These are phyloP conservation scores for Periglandula ipomoeae DNA, from an alignment of 2,329 filamentous ascomycete species.

Conservation along the genomic window DNA sequence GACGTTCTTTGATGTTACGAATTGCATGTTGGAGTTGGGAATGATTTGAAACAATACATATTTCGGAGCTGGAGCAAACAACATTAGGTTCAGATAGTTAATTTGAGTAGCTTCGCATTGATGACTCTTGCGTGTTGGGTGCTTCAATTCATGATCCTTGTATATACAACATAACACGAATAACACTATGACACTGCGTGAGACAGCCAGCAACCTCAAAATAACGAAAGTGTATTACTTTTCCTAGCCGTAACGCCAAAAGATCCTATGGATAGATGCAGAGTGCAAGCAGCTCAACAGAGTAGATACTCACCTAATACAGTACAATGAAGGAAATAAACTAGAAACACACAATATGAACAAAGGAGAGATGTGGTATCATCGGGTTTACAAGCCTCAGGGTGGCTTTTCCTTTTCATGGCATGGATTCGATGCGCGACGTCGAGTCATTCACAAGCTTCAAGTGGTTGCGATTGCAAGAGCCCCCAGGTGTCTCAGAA, in stretches of 20 bases:
- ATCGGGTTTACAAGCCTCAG: not conserved
- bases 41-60: not conserved
- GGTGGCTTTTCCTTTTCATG: not conserved
- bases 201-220: not conserved
- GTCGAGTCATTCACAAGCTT: slow-evolving; percentile 14
- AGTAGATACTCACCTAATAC: slow-evolving; percentile 8
- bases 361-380: not conserved
- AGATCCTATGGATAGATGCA: slow-evolving; percentile 1
- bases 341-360: not conserved
- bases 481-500: slow-evolving; percentile 29
- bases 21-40: not conserved
- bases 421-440: slow-evolving; percentile 3
- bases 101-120: not conserved
- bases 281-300: not conserved
- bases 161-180: too few species aligned
- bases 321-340: not conserved
- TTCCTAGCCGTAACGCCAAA: slow-evolving; percentile 5
- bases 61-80: not conserved
- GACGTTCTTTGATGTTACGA: not conserved
- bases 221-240: slow-evolving; percentile 4
- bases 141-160: too few species aligned
- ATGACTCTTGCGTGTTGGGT: too few species aligned
- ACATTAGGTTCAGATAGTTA: not conserved
- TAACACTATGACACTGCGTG: too few species aligned
- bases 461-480: slow-evolving; percentile 8